phyloP scores from a whole-genome alignment of 2,329 filamentous ascomycete species.

The Diaporthe ampelina region DNA sequence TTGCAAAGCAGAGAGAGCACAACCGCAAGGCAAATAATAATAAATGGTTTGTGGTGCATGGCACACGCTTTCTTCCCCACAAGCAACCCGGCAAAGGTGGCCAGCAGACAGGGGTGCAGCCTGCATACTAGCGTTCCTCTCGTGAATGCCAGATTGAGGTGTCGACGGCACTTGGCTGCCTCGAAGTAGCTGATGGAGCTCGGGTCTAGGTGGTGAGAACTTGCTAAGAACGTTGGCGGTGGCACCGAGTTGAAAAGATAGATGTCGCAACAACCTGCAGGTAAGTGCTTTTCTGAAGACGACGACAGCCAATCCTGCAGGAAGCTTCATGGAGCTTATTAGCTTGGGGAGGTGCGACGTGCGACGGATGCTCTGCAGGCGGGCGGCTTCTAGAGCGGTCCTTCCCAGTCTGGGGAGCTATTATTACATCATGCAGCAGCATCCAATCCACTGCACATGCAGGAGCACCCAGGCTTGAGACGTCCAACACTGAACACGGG shows the following conservation, averaged over 20 bases:
- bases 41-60: too few species aligned
- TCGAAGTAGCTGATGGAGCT: neutral
- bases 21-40: neutral
- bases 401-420: neutral
- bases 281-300: too few species aligned
- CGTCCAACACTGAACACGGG: neutral
- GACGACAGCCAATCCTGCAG: too few species aligned
- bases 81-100: neutral
- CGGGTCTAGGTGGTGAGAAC: neutral
- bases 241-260: too few species aligned
- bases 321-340: slow-evolving; percentile 22
- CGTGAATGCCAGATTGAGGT: neutral
- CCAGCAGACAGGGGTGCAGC: neutral
- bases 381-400: slow-evolving; percentile 18
- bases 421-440: slow-evolving; percentile 8
- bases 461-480: too few species aligned
- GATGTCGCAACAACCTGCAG: too few species aligned
- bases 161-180: neutral
- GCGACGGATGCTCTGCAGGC: neutral
- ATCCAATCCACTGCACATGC: too few species aligned
- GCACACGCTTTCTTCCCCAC: neutral
- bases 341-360: slow-evolving; percentile 10
- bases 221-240: too few species aligned
- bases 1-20: neutral
- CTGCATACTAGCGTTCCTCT: neutral